Base-by-base conservation (phyloP, 805 yeast species). In the Metschnikowia proteae region DNA sequence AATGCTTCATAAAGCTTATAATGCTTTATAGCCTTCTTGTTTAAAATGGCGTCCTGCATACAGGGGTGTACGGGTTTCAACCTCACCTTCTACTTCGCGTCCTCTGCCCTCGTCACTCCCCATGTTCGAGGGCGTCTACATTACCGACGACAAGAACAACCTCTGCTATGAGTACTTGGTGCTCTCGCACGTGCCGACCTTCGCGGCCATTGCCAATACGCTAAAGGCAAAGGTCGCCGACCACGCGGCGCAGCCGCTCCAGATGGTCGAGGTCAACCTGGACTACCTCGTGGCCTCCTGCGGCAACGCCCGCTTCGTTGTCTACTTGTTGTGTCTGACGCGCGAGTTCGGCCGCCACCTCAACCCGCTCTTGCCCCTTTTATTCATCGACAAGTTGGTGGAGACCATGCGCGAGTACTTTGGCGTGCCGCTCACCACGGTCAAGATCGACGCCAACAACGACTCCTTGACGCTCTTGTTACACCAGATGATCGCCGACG, bases 401-500 rank as follows among this genome's bases (percentile, higher is more conserved):
- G 75, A 65, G 17, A 75, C 75, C 0, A 69, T 87, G 54, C 68
- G 73, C 42, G 82, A 79, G 47, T 87, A 82, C 63, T 84, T 88
- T 37, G 77, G 77, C 23, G 49, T 64, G 3, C 83, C 83, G 2
- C 60, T 90, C 29, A 74, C 81, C 2, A 64, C 80, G 1, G 60
- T 77, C 26, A 85, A 83, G 55, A 67, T 94, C 8, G 83, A 79
- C 46, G 78, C 84, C 39, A 85, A 89, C 60, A 77, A 76, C 54
- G 95, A 89, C 59, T 80, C 86, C 1, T 66, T 90, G 39, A 76
- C 86, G 30, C 70, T 89, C 57, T 66, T 92, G 33, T 67, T 91
- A 51, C 85, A 82, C 59, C 94, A 87, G 60, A 80, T 88, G 81
- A 60, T 90, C 10, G 96, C 88, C 56, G 83, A 81, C 35, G 91